Percentiles rank a stretch among this genome's conserved stretches.
Conservation (phyloP, 495 filamentous ascomycete species). For the Pseudevernia furfuracea region DNA sequence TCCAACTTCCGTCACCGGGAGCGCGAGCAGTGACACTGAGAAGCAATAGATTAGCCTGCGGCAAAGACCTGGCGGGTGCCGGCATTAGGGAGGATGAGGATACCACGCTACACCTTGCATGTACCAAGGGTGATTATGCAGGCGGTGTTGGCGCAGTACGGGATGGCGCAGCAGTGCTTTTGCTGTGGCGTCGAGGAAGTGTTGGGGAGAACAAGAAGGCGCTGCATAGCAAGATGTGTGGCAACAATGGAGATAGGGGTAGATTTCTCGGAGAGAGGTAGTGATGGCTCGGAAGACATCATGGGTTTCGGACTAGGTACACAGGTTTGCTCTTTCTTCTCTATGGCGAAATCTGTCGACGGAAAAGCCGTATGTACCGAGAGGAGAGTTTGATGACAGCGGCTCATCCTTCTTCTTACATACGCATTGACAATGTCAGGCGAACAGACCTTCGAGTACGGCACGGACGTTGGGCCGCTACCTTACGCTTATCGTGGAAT, state of each 20-base stretch:
- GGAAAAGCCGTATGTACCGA: background rate
- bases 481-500: background rate
- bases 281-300: background rate
- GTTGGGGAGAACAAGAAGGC: background rate
- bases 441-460: background rate
- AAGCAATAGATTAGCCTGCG: background rate
- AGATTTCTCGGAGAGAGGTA: background rate
- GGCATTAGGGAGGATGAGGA: background rate
- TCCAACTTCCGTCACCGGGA: background rate
- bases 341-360: background rate
- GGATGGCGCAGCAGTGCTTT: background rate
- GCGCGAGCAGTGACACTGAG: background rate
- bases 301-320: background rate
- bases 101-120: background rate
- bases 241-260: background rate
- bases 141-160: background rate
- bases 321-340: background rate
- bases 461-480: background rate
- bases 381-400: background rate
- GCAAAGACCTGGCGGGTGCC: background rate
- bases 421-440: background rate
- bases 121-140: background rate
- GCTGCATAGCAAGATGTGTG: background rate
- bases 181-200: background rate
- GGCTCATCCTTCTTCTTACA: background rate